A percentile compares a stretch with the other conserved stretches of the same genome.
phyloP scores from a whole-genome alignment of 208 protist genomes.

The Trypanosoma conorhini region DNA sequence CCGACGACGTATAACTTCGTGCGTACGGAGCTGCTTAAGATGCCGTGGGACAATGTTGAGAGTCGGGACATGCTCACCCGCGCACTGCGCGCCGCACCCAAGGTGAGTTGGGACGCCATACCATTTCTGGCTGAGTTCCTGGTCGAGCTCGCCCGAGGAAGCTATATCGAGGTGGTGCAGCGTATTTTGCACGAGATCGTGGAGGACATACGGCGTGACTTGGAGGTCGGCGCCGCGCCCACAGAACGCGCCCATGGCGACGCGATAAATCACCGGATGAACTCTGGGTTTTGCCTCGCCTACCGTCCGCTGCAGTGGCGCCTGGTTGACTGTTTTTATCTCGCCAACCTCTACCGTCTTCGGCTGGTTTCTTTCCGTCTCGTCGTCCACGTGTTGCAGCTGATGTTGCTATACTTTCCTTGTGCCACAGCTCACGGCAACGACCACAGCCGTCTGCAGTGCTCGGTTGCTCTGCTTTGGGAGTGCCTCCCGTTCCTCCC shows the following conservation, averaged over 20 bases:
- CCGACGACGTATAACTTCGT: constrained; percentile 14
- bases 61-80: constrained; percentile 11
- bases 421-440: neutral
- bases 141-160: constrained; percentile 6
- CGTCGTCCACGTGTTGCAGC: constrained; percentile 10
- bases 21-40: constrained; percentile 8
- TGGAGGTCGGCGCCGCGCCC: constrained; percentile 5
- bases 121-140: constrained; percentile 20
- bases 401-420: constrained; percentile 21
- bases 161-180: neutral
- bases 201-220: constrained; percentile 31
- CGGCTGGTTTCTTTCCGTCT: constrained; percentile 27
- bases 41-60: constrained; percentile 22
- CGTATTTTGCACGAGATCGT: constrained; percentile 19
- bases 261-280: neutral
- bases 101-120: constrained; percentile 20
- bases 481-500: constrained; percentile 12
- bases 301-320: constrained; percentile 27
- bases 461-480: constrained; percentile 15
- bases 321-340: constrained; percentile 25
- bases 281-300: neutral
- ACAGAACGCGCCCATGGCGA: too few species aligned
- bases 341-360: constrained; percentile 20
- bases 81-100: constrained; percentile 9
- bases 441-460: constrained; percentile 19